Evolutionary conservation across 805 yeast genomes (phyloP).

Genomic region (Candida parachauliodes): DNA sequence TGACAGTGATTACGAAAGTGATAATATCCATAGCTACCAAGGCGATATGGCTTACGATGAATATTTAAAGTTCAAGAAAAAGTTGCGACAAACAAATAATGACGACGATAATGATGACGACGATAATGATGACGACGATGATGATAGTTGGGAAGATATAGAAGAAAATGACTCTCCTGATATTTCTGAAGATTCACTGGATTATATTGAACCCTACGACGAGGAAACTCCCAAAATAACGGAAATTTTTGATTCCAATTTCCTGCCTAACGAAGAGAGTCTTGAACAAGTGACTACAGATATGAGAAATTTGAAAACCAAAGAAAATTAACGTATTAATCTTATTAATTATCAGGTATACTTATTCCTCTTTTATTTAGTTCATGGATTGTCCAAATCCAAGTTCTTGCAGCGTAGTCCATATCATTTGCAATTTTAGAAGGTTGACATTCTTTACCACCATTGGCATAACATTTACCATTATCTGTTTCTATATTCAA

Average conservation of each 20-base stretch:
- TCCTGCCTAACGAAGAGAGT: background rate
- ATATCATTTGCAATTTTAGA: slow-evolving; percentile 53
- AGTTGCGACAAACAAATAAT: slow-evolving; percentile 3
- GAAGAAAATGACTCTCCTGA: background rate
- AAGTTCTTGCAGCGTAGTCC: slow-evolving; percentile 62
- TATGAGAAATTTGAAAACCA: slow-evolving; percentile 1
- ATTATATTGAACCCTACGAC: slow-evolving; percentile 5
- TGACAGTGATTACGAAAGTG: slow-evolving; percentile 15
- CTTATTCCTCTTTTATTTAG: slow-evolving; percentile 45
- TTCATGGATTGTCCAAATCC: slow-evolving; percentile 76
- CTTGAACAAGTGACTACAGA: slow-evolving; percentile 1
- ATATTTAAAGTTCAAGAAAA: slow-evolving; percentile 6
- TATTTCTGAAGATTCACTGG: slow-evolving; percentile 8
- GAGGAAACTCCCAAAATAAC: background rate
- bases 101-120: slow-evolving; percentile 2
- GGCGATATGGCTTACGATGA: slow-evolving; percentile 8
- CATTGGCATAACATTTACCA: slow-evolving; percentile 66
- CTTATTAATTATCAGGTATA: slow-evolving; percentile 15
- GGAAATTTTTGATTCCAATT: background rate
- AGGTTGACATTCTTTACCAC: slow-evolving; percentile 54
- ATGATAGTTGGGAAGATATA: slow-evolving; percentile 1
- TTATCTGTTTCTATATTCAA: slow-evolving; percentile 52
- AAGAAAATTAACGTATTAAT: background rate
- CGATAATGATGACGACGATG: slow-evolving; percentile 7
- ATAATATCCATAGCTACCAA: slow-evolving; percentile 2